Evolutionary conservation across 768 basidiomycete species (phyloP).

Genomic region (Tylopilus sp.): DNA sequence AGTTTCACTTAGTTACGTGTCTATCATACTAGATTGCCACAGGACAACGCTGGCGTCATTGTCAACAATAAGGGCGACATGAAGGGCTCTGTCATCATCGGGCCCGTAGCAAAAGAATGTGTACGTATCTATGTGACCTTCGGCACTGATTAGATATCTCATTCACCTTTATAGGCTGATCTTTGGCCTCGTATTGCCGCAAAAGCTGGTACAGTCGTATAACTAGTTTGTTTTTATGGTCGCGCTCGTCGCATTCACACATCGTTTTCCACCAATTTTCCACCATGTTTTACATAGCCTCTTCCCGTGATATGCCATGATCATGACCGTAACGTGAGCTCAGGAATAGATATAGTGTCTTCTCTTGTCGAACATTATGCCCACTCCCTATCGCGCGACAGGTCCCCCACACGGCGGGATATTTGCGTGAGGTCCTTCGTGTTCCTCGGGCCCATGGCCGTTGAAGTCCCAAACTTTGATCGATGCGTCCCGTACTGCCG

Average conservation of each 20-base stretch:
- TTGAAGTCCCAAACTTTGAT: conserved; percentile 27
- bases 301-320: conserved; percentile 18
- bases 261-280: neutral
- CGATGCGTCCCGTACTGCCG: conserved; percentile 25
- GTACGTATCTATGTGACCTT: conserved; percentile 44
- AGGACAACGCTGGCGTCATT: conserved; percentile 96
- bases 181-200: conserved; percentile 99
- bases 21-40: neutral
- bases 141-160: neutral
- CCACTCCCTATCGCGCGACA: too few relatives aligned
- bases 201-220: conserved; percentile 98
- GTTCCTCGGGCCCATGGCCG: neutral
- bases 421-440: neutral
- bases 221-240: conserved; percentile 31
- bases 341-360: neutral
- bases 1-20: neutral
- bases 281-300: conserved; percentile 19
- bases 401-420: neutral
- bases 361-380: too few relatives aligned
- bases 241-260: conserved; percentile 4
- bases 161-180: conserved; percentile 62
- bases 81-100: conserved; percentile 98
- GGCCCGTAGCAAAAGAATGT: conserved; percentile 99
- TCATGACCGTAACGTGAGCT: conserved; percentile 11
- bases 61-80: conserved; percentile 99